Evolutionary conservation across 352 stramenopile genomes (phyloP).

Genomic region (Phytophthora pseudosyringae): DNA sequence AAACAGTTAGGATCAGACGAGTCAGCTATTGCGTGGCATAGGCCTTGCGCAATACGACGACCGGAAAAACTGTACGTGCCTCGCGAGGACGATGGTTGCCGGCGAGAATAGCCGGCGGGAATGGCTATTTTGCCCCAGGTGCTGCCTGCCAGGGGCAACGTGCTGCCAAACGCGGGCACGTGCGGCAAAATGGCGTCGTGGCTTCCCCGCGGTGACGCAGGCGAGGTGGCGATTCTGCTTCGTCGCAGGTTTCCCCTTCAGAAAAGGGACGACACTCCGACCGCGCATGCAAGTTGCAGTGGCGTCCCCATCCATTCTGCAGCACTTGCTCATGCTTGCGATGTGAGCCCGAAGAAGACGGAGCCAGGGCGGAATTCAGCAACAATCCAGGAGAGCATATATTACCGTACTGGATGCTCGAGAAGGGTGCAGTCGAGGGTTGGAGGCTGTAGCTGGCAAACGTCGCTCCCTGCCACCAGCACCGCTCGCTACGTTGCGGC

Average conservation of each 20-base stretch:
- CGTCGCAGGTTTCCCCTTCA: constrained; percentile 27
- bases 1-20: constrained; percentile 5
- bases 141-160: neutral
- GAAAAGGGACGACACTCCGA: too few species aligned
- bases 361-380: constrained; percentile 3
- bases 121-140: constrained; percentile 1
- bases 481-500: neutral
- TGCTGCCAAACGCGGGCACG: neutral
- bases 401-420: constrained; percentile 9
- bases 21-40: constrained; percentile 17
- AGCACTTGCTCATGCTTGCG: neutral
- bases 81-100: constrained; percentile 10
- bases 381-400: constrained; percentile 5
- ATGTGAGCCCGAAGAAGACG: neutral
- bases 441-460: constrained; percentile 1
- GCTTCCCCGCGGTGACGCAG: neutral
- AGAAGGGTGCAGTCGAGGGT: constrained; percentile 3
- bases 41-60: constrained; percentile 11
- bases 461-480: neutral
- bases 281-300: neutral
- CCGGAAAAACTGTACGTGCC: constrained; percentile 17
- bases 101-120: constrained; percentile 4
- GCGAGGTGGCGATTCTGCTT: constrained; percentile 29
- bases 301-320: neutral
- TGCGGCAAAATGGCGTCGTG: neutral